These are phyloP conservation scores for Aspergillus cejpii DNA, from an alignment of 2,329 filamentous ascomycete genomes.

Conservation along the genomic window DNA sequence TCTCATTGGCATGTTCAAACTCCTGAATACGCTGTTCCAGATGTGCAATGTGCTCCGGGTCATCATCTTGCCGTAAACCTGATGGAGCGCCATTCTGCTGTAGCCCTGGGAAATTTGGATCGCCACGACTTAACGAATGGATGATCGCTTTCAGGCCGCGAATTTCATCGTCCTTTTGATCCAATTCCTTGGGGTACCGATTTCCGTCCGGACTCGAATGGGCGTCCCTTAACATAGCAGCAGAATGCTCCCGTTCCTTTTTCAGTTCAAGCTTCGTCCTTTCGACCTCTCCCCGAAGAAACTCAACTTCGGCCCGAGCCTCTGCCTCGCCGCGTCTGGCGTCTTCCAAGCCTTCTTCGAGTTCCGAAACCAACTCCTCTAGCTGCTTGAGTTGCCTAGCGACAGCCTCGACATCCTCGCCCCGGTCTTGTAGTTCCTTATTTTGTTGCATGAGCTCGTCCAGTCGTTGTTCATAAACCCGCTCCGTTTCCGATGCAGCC, in stretches of 20 bases:
- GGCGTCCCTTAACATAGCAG: conserved; percentile 52
- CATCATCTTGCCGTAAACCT: conserved; percentile 34
- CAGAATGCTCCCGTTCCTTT: conserved; percentile 77
- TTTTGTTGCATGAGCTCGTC: conserved; percentile 68
- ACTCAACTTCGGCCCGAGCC: conserved; percentile 91
- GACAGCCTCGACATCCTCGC: conserved; percentile 84
- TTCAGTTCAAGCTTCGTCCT: conserved; percentile 79
- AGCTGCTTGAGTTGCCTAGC: conserved; percentile 88
- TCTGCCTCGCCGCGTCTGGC: conserved; percentile 90
- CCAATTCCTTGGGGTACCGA: conserved; percentile 63
- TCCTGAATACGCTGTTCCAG: conserved; percentile 76
- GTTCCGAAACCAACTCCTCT: conserved; percentile 90
- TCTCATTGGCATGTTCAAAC: conserved; percentile 64
- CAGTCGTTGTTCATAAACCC: conserved; percentile 70
- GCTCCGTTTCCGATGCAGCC: conserved; percentile 86
- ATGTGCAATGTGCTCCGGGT: conserved; percentile 53
- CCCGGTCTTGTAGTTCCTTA: conserved; percentile 71
- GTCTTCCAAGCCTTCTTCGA: conserved; percentile 94
- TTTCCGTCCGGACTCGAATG: conserved; percentile 42
- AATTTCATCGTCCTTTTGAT: conserved; percentile 96
- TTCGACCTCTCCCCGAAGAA: conserved; percentile 89
- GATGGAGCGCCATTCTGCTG: conserved; percentile 25
- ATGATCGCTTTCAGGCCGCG: conserved; percentile 96
- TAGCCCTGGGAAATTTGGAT: conserved; percentile 25
- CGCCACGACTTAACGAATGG: conserved; percentile 75